Base-by-base conservation (phyloP, 2,329 filamentous ascomycete genomes). In the Phialophora macrospora region DNA sequence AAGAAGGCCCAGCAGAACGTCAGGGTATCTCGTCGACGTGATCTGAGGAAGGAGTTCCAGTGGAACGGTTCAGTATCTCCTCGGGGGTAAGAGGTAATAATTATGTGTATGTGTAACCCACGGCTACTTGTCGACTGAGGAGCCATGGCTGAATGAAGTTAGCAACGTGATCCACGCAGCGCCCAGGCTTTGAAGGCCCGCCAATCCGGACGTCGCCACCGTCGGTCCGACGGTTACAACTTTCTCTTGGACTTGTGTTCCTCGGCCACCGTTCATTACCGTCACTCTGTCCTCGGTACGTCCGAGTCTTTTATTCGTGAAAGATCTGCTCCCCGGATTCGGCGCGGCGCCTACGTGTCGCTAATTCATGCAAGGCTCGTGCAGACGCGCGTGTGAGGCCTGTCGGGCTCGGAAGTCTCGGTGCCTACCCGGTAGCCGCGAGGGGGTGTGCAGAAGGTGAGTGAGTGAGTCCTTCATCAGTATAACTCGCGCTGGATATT, bases 371-470 rank as follows among this genome's bases (percentile, higher is more conserved):
- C 64, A 38, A 48, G 20, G 26, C 38, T 58, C 64, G 20, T 56
- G 48, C 26, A 34, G 58, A 48, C 67, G 65, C 44, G 67, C 67
- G 12, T 69, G 67, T 51, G 64, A 69, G 28, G 44, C 61, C 22
- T 69, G 67, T 55, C 60, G 64, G 11, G 62, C 59, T 32, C 61
- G 67, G 11, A 69, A 69, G 22, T 69, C 55, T 22, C 64, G 64
- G 12, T 69, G 67, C 38, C 20, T 64, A 22, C 63, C 59, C 17
- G 64, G 61, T 48, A 55, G 17, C n/a, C 44, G 51, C 8, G 49
- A 32, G 3, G 56, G 52, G 11, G 55, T n/a, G 1, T 69, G 67
- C 44, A 59, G 44, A 56, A 66, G 67, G 67, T 69, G 24, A 9
- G 58, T n/a, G 64, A 63, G 64, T 69, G 22, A 3, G 57, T 24